Evolutionary conservation across 2,329 filamentous ascomycete species (phyloP).

Genomic region (Fusarium siculi): DNA sequence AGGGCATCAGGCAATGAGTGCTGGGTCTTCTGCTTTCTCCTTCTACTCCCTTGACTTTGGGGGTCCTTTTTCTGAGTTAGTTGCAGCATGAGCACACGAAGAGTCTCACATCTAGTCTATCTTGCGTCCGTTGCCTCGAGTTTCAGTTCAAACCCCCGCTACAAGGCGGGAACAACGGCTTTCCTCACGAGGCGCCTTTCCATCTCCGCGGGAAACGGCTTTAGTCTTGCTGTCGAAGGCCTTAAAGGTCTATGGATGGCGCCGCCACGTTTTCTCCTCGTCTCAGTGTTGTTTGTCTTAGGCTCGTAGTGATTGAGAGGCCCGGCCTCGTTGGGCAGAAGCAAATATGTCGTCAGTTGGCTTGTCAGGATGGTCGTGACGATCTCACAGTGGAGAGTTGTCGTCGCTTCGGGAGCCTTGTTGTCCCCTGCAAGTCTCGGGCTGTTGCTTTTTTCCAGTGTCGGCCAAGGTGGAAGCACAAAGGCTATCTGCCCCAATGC

Average conservation of each 20-base stretch:
- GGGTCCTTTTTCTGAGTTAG: not conserved
- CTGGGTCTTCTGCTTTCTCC: not conserved
- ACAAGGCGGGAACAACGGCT: not conserved
- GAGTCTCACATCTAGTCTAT: not conserved
- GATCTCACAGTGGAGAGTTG: not conserved
- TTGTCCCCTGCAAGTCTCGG: not conserved
- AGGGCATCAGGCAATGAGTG: not conserved
- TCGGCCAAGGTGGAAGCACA: not conserved
- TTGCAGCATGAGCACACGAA: not conserved
- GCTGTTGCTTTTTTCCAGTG: conserved; percentile 5
- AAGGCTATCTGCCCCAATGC: not conserved
- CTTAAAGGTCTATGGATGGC: conserved; percentile 8
- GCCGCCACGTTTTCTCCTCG: conserved; percentile 18
- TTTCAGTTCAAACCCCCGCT: conserved; percentile 1
- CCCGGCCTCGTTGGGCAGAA: not conserved
- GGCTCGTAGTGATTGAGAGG: not conserved
- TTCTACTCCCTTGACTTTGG: not conserved
- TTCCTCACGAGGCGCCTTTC: not conserved
- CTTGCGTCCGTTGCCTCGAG: conserved; percentile 1
- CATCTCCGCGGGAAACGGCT: conserved; percentile 2
- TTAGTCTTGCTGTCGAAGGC: conserved; percentile 13
- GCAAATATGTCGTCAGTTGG: not conserved
- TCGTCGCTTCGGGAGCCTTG: not conserved
- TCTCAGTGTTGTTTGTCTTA: not conserved
- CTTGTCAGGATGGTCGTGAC: not conserved